These are phyloP conservation scores for Yamadazyma siamensis DNA, from an alignment of 1,139 yeast genomes.

Conservation along the genomic window DNA sequence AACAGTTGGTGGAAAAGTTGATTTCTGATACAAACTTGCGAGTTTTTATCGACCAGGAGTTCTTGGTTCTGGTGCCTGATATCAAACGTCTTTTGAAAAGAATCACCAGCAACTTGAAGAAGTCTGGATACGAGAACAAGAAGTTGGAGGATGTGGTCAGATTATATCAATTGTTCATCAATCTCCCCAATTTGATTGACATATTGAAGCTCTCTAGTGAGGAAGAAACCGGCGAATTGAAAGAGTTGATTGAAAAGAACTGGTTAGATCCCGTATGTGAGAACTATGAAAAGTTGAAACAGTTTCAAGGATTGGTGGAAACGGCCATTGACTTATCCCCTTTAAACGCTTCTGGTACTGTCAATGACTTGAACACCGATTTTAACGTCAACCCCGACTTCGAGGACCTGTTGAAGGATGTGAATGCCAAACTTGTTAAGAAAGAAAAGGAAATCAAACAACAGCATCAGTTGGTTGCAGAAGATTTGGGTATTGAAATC, in stretches of 20 bases:
- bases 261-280: conserved; percentile 61
- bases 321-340: conserved; percentile 88
- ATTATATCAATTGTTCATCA: conserved; percentile 72
- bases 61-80: conserved; percentile 77
- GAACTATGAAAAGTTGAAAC: conserved; percentile 50
- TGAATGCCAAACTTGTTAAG: conserved; percentile 55
- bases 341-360: conserved; percentile 50
- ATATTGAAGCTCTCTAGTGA: conserved; percentile 43
- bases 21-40: conserved; percentile 70
- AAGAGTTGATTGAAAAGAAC: conserved; percentile 37
- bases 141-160: conserved; percentile 87
- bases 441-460: conserved; percentile 54
- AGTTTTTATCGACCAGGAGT: conserved; percentile 62
- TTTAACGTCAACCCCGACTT: conserved; percentile 87
- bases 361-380: conserved; percentile 46
- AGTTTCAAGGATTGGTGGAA: conserved; percentile 82
- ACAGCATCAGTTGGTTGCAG: conserved; percentile 64
- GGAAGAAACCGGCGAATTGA: conserved; percentile 22
- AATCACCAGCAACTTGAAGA: conserved; percentile 40
- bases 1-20: conserved; percentile 65
- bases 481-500: conserved; percentile 73
- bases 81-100: conserved; percentile 71
- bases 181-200: conserved; percentile 64
- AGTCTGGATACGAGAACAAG: conserved; percentile 38
- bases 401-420: conserved; percentile 67